A percentile compares a stretch with the other conserved stretches of the same genome.
These are phyloP conservation scores for Paraphoma chrysanthemicola DNA, from an alignment of 2,329 filamentous ascomycete species.

Conservation along the genomic window DNA sequence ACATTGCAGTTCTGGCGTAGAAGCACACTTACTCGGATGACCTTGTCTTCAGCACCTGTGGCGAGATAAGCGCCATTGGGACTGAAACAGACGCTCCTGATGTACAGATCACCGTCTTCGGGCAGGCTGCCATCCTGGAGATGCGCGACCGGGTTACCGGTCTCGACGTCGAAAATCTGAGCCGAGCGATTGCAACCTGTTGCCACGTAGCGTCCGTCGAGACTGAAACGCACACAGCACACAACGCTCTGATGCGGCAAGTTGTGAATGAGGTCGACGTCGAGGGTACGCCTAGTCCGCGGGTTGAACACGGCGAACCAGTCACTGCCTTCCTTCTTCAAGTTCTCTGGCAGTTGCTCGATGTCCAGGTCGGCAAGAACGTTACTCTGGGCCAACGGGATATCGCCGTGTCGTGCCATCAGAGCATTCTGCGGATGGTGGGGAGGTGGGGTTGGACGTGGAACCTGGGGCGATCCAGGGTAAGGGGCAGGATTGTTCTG, in stretches of 20 bases:
- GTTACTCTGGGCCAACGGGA: constrained; percentile 64
- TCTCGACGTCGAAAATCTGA: constrained; percentile 95
- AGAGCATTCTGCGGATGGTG: constrained; percentile 47
- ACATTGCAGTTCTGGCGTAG: no score
- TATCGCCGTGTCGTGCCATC: constrained; percentile 29
- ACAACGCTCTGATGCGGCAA: constrained; percentile 94
- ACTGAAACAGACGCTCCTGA: constrained; percentile 97
- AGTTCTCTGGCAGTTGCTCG: constrained; percentile 81
- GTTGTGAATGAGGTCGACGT: constrained; percentile 93
- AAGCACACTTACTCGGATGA: constrained; percentile 67
- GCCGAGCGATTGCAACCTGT: constrained; percentile 98
- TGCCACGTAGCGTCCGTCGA: constrained; percentile 93
- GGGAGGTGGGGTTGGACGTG: constrained; percentile 76
- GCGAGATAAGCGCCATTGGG: constrained; percentile 93
- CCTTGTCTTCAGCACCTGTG: constrained; percentile 96
- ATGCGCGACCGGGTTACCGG: constrained; percentile 85
- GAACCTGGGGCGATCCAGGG: constrained; percentile 81
- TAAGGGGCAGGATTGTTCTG: constrained; percentile 89
- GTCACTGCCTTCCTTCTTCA: constrained; percentile 88
- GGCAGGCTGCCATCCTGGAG: constrained; percentile 89
- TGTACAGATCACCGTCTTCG: constrained; percentile 91
- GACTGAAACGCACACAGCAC: constrained; percentile 96
- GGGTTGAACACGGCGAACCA: constrained; percentile 99
- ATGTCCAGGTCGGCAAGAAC: constrained; percentile 85
- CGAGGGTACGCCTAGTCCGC: constrained; percentile 83